phyloP scores from a whole-genome alignment of 192 early-diverging fungal species.

The Mortierella hygrophila region DNA sequence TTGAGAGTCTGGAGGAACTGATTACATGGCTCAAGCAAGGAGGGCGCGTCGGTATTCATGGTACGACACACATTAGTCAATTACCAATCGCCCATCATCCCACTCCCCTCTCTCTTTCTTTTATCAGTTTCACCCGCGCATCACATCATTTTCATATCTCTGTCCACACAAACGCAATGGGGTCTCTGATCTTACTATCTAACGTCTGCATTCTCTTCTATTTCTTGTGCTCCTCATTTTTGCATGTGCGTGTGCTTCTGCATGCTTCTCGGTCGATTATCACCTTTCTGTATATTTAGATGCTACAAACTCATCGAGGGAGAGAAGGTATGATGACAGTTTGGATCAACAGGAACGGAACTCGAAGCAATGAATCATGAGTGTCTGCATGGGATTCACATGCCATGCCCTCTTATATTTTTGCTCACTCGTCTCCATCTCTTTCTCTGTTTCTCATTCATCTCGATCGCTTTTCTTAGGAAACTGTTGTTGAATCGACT shows the following conservation, averaged over 20 bases:
- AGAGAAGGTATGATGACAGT: slow-evolving; percentile 68
- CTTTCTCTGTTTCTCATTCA: slow-evolving; percentile 23
- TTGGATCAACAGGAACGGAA: slow-evolving; percentile 45
- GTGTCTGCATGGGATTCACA: neutral
- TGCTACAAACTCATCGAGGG: slow-evolving; percentile 94
- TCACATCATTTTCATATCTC: neutral
- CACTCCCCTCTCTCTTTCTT: neutral
- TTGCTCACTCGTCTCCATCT: slow-evolving; percentile 55
- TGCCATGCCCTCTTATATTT: neutral
- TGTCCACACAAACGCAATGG: neutral
- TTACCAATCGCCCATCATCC: neutral
- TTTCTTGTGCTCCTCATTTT: neutral
- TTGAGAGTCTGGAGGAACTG: slow-evolving; percentile 93
- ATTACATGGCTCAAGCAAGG: slow-evolving; percentile 90
- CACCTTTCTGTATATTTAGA: slow-evolving; percentile 66
- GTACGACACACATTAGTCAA: slow-evolving; percentile 10
- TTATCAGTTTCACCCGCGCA: neutral
- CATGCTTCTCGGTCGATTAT: neutral
- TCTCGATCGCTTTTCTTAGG: slow-evolving; percentile 16
- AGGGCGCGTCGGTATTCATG: slow-evolving; percentile 89
- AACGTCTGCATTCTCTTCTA: neutral
- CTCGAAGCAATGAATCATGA: slow-evolving; percentile 37
- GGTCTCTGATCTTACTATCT: neutral
- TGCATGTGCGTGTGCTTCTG: neutral
- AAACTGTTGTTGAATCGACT: slow-evolving; percentile 72